Base-by-base conservation (phyloP, 176 grass and related monocot genomes). In the Avena insularis region DNA sequence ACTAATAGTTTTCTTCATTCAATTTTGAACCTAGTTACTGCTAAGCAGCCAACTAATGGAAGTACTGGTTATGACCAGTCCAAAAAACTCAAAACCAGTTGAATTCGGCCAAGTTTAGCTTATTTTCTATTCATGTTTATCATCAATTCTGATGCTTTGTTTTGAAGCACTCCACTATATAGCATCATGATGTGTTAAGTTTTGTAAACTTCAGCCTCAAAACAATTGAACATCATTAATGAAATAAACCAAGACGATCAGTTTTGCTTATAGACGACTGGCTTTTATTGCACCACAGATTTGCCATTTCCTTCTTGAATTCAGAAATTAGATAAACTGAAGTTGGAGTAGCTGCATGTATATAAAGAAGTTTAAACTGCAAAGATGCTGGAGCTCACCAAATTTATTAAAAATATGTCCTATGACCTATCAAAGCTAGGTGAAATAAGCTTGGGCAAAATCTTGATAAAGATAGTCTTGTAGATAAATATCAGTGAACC, bases 61-160 rank as follows among this genome's bases (percentile, higher is more conserved):
- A 62, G 35, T 46, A 12, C 27, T 71, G 25, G 31, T 81, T 62
- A n/a, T 1, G 4, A 73, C 14, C 1, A 21, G 71, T 61, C 59
- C 40, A 84, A 21, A 63, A 63, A 49, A 14, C 6, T 72, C 5
- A 17, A 73, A 82, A 74, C 12, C 45, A 50, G 20, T 33, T 16
- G 47, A 20, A 43, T 43, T 43, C 6, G 6, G 61, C 43, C 11
- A 1, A 81, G 0, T 29, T 66, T 33, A 33, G 15, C 46, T 50
- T 45, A 31, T 61, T 61, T 75, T 33, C 25, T 58, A 46, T 59
- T n/a, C 36, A 47, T 25, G 25, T 47, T n/a, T 27, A 49, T 80
- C 12, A 80, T 80, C 59, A 80, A 12, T 50, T 50, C 0, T 73
- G 35, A 71, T 83, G 36, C 14, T 63, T 75, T 19, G 9, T 75